These are phyloP conservation scores for Panaeolus cyanescens DNA, from an alignment of 768 basidiomycete genomes.

Conservation along the genomic window DNA sequence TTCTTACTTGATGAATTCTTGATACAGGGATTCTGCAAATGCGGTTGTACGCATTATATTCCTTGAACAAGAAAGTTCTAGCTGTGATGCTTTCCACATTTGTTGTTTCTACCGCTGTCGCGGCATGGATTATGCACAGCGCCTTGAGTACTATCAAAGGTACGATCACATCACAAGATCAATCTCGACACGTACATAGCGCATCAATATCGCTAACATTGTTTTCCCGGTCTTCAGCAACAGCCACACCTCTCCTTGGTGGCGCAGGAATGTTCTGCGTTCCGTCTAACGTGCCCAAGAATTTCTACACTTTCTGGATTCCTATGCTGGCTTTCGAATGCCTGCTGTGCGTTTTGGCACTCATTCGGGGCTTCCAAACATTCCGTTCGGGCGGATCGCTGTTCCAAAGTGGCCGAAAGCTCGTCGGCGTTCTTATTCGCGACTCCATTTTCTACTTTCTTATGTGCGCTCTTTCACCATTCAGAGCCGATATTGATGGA, in stretches of 20 bases:
- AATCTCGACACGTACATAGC: not conserved
- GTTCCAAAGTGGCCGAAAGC: conserved; percentile 42
- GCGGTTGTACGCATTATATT: conserved; percentile 64
- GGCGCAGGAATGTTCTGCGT: conserved; percentile 41
- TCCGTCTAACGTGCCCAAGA: conserved; percentile 34
- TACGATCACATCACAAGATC: conserved; percentile 20
- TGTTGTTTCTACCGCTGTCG: conserved; percentile 36
- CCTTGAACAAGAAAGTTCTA: conserved; percentile 51
- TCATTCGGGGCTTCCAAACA: conserved; percentile 50
- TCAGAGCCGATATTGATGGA: not conserved
- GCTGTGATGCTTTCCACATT: conserved; percentile 45
- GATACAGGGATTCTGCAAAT: conserved; percentile 57
- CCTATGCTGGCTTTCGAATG: conserved; percentile 57
- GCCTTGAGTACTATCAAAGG: conserved; percentile 42
- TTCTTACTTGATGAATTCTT: not conserved
- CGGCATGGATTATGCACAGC: conserved; percentile 50
- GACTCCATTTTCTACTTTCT: conserved; percentile 62
- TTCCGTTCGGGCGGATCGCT: conserved; percentile 35
- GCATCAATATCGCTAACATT: not conserved
- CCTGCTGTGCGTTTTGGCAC: conserved; percentile 50
- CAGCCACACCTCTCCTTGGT: conserved; percentile 19
- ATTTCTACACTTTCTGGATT: conserved; percentile 62
- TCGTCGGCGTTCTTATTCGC: conserved; percentile 52
- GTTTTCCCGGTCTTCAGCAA: conserved; percentile 12
- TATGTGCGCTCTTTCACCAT: conserved; percentile 39